Percentiles rank a stretch among this genome's conserved stretches.
These are phyloP conservation scores for Isoetes engelmannii DNA, from an alignment of 83 land plant species.

Conservation along the genomic window DNA sequence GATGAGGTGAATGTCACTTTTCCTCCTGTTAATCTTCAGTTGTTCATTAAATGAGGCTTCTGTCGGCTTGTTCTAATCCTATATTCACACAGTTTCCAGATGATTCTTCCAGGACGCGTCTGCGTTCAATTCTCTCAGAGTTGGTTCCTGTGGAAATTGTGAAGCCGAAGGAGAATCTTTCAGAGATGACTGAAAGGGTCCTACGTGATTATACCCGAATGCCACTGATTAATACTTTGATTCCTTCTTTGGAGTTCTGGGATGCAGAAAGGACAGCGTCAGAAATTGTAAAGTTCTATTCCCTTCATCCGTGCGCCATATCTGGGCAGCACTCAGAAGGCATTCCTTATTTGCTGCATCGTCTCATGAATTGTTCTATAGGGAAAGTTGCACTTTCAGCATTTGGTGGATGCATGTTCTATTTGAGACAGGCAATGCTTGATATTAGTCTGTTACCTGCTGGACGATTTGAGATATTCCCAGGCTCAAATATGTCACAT, in stretches of 20 bases:
- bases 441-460: constrained; percentile 61
- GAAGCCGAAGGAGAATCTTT: constrained; percentile 60
- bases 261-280: constrained; percentile 57
- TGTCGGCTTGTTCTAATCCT: neutral
- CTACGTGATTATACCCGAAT: constrained; percentile 61
- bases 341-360: no score
- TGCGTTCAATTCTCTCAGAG: constrained; percentile 64
- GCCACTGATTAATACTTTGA: constrained; percentile 64
- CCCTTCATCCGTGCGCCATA: neutral
- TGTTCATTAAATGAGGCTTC: neutral
- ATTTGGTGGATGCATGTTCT: constrained; percentile 78
- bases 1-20: constrained; percentile 58
- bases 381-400: constrained; percentile 68
- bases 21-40: neutral
- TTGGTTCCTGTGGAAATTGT: constrained; percentile 88
- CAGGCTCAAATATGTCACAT: constrained; percentile 34
- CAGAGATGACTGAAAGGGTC: constrained; percentile 62
- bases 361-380: no score
- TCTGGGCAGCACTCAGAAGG: no score
- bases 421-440: constrained; percentile 68
- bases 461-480: constrained; percentile 77
- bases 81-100: constrained; percentile 47
- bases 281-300: constrained; percentile 41
- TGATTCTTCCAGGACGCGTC: constrained; percentile 55
- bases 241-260: constrained; percentile 70